Conservation (phyloP, 2,329 filamentous ascomycete genomes). For the Fusarium armeniacum region DNA sequence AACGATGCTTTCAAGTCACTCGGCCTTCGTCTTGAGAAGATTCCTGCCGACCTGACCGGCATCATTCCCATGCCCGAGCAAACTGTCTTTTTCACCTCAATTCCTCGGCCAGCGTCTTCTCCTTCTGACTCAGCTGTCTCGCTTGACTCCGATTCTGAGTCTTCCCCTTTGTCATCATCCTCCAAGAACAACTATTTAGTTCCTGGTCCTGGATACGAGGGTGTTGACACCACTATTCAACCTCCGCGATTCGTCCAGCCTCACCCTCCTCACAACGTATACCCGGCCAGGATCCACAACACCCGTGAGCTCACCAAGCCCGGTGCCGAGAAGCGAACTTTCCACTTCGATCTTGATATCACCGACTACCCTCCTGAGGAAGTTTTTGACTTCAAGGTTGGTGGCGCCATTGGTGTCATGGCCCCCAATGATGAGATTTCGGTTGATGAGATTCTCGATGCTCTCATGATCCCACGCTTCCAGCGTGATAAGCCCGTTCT, state of each 20-base stretch:
- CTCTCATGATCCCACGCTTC: slow-evolving; percentile 83
- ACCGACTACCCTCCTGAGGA: slow-evolving; percentile 93
- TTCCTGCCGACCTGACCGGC: slow-evolving; percentile 80
- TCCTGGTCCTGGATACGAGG: slow-evolving; percentile 55
- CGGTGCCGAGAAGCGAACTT: slow-evolving; percentile 95
- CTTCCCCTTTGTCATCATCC: slow-evolving; percentile 28
- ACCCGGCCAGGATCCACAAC: slow-evolving; percentile 87
- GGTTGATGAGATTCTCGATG: slow-evolving; percentile 87
- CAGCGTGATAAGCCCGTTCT: slow-evolving; percentile 86
- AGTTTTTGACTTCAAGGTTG: slow-evolving; percentile 92
- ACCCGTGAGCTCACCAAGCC: slow-evolving; percentile 87
- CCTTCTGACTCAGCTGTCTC: slow-evolving; percentile 66
- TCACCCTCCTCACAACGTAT: slow-evolving; percentile 93
- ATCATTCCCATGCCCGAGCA: slow-evolving; percentile 80
- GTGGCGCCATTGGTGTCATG: slow-evolving; percentile 93
- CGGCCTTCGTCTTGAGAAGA: slow-evolving; percentile 79
- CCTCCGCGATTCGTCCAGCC: slow-evolving; percentile 93
- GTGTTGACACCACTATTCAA: slow-evolving; percentile 72
- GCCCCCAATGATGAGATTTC: slow-evolving; percentile 83
- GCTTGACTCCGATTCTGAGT: slow-evolving; percentile 55
- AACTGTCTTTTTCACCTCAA: slow-evolving; percentile 77
- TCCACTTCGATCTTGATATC: slow-evolving; percentile 96
- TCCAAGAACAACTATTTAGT: slow-evolving; percentile 41
- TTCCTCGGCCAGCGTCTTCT: slow-evolving; percentile 57
- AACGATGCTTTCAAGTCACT: slow-evolving; percentile 89